Base-by-base conservation (phyloP, 2,329 filamentous ascomycete species). In the Boeremia lycopersici region DNA sequence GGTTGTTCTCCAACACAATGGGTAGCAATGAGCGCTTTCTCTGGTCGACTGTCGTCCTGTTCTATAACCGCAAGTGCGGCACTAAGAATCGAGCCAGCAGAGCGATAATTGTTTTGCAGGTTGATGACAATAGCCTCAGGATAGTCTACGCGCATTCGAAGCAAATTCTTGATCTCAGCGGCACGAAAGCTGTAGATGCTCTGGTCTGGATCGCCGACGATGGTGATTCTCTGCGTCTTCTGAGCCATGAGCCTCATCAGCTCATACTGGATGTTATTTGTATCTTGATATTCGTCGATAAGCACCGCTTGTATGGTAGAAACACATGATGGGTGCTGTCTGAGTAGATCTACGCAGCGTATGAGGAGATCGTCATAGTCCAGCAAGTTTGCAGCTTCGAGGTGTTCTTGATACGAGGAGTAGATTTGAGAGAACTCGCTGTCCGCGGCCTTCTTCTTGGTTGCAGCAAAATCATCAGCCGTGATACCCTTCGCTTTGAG, bases 241-340 rank as follows among this genome's bases (percentile, higher is more conserved):
- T 91, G 86, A 1, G 93, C 91, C 66, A 99, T 88, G 0, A 96
- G 82, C 59, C 85, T 88, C 92, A 97, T 97, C 36, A 99, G 79
- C 64, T 97, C 91, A 68, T 96, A 98, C 74, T 99, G 93, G 4
- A 97, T 88, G 17, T 91, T 85, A 70, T 98, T 99, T 7, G 93
- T 98, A 76, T 99, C 93, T 75, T 99, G 93, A 60, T 97, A 99
- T 71, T 99, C 93, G 71, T 99, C 93, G 59, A 99, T 96, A 40
- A 99, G 81, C 6, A 98, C 92, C 0, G 91, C 86, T 73, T 97
- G 87, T 15, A 99, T 87, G 64, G 96, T 97, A 12, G 88, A 88
- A 3, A 97, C 93, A 67, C 93, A 97, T 12, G 84, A 80, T 0
- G 93, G 91, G 62, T 90, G 84, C 17, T 81, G 79, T 55, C 82